Evolutionary conservation across 768 basidiomycete species (phyloP), one percentile per base, ranked within the genome.

Genomic region (Auriscalpium vulgare): DNA sequence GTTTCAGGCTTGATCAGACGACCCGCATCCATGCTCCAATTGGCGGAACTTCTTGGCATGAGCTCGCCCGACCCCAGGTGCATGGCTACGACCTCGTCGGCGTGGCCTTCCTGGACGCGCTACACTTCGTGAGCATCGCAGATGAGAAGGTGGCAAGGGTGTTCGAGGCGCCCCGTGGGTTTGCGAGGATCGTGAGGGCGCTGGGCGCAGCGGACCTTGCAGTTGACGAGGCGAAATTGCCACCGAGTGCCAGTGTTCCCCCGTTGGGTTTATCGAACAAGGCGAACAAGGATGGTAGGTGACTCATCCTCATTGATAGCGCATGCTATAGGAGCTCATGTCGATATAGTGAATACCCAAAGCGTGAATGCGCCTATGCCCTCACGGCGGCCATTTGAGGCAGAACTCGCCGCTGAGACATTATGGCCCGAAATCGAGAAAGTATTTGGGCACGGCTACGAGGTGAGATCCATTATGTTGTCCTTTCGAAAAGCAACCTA

Each of bases 361-460:
- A 50, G 55, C 50, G 53, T 51, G 62, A 60, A 58, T 57, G 47
- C 67, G 77, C 51, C 50, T 11, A 37, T 46, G 34, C 34, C 34
- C n/a, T 47, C 50, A 36, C 60, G 55, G 37, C 72, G 79, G n/a
- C 87, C 97, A 0, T 91, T 92, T 55, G 97, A 98, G 66, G 91
- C 90, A 10, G 94, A 97, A 68, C 77, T 98, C 0, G 85, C 91
- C 0, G 79, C 84, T 0, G 79, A 81, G 14, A 98, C 95, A 0
- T 76, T 98, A 1, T 99, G 97, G 97, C 97, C 95, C 0, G 97
- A 99, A 72, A 75, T 84, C 1, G 97, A 98, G 64, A 99, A 99
- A 68, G 77, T 99, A 0, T 99, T 97, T 68, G 97, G 95, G 5
- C 97, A 98, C 69, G 94, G 95, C 44, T 98, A 97, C 64, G 97